These are phyloP conservation scores for Allantophomopsis cytisporea DNA, from an alignment of 2,329 filamentous ascomycete genomes.

Conservation along the genomic window DNA sequence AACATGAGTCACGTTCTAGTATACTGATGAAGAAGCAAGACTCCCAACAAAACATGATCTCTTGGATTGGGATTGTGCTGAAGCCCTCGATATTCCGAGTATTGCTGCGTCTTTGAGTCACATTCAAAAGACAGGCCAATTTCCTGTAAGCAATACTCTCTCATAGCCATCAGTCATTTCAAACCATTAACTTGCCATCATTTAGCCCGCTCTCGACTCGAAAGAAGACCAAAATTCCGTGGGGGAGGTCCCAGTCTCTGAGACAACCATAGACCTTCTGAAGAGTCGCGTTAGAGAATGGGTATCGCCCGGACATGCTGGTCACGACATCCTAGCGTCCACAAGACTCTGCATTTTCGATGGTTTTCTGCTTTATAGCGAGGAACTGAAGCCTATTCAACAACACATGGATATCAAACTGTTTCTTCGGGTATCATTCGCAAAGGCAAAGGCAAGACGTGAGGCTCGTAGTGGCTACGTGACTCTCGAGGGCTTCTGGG, in stretches of 20 bases:
- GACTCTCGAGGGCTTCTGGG: constrained; percentile 84
- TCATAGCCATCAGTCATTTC: constrained; percentile 14
- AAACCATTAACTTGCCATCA: neutral
- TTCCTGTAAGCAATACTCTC: constrained; percentile 36
- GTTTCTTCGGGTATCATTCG: constrained; percentile 60
- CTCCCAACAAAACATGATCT: constrained; percentile 45
- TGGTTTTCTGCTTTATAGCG: constrained; percentile 74
- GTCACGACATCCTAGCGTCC: constrained; percentile 21
- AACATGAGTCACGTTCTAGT: neutral
- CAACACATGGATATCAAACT: constrained; percentile 59
- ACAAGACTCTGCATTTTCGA: constrained; percentile 60
- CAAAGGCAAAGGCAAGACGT: constrained; percentile 47
- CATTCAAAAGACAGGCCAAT: constrained; percentile 53
- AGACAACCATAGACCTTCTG: constrained; percentile 29
- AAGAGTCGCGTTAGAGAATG: constrained; percentile 33
- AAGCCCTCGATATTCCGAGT: constrained; percentile 57
- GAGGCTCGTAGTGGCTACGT: constrained; percentile 65
- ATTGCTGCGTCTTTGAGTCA: constrained; percentile 56
- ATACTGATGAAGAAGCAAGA: constrained; percentile 18
- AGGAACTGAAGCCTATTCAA: constrained; percentile 34
- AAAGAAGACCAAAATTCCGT: constrained; percentile 51
- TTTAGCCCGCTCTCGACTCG: constrained; percentile 33
- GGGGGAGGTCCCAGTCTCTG: constrained; percentile 37
- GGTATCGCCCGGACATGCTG: constrained; percentile 28
- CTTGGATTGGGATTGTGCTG: constrained; percentile 85